These are phyloP conservation scores for Alternaria sp. DNA, from an alignment of 2,329 filamentous ascomycete genomes.

Conservation along the genomic window DNA sequence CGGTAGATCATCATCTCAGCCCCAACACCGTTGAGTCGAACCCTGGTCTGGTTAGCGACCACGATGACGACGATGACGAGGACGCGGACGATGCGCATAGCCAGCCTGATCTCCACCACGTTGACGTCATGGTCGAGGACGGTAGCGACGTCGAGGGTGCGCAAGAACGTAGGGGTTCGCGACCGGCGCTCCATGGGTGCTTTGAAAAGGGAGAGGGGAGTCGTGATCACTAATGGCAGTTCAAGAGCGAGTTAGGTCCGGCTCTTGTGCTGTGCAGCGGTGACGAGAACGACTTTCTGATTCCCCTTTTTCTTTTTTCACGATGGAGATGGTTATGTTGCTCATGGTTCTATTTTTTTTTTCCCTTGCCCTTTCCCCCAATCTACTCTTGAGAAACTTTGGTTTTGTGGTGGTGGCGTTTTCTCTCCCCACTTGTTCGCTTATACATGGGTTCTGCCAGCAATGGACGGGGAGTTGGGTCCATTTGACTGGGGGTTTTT, in stretches of 20 bases:
- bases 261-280: slow-evolving; percentile 15
- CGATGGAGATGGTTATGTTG: slow-evolving; percentile 26
- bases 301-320: background rate
- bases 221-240: slow-evolving; percentile 41
- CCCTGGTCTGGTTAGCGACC: slow-evolving; percentile 60
- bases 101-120: slow-evolving; percentile 45
- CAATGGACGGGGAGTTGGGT: slow-evolving; percentile 24
- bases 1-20: slow-evolving; percentile 50
- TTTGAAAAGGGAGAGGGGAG: slow-evolving; percentile 48
- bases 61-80: slow-evolving; percentile 59
- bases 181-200: slow-evolving; percentile 43
- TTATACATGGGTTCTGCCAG: slow-evolving; percentile 32
- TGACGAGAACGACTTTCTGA: background rate
- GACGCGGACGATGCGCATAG: slow-evolving; percentile 49
- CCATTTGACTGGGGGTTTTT: background rate
- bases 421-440: too few species aligned
- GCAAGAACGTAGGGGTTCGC: slow-evolving; percentile 41
- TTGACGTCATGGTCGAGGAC: slow-evolving; percentile 51
- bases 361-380: background rate
- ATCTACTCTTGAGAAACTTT: too few species aligned
- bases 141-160: slow-evolving; percentile 51
- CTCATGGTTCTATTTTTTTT: slow-evolving; percentile 12
- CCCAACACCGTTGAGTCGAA: slow-evolving; percentile 59
- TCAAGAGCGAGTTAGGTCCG: slow-evolving; percentile 37
- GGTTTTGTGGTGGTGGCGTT: too few species aligned